phyloP scores from a whole-genome alignment of 2,329 filamentous ascomycete genomes.

The Ampelomyces quisqualis region DNA sequence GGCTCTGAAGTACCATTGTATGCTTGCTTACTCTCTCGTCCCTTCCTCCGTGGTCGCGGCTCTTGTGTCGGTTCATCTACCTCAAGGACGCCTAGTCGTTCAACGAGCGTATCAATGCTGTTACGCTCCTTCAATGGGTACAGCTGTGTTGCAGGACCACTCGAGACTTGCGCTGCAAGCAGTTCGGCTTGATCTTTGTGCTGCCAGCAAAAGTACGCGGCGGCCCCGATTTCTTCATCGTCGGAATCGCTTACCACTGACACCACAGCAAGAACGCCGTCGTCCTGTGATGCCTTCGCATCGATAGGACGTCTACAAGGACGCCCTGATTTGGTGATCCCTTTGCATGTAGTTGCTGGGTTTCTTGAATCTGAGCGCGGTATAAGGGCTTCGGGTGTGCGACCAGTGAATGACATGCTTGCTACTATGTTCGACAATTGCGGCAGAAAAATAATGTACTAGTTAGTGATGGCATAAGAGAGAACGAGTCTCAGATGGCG shows the following conservation, averaged over 20 bases:
- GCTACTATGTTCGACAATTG: not conserved
- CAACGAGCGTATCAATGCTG: constrained; percentile 85
- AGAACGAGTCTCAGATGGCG: not conserved
- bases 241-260: constrained; percentile 38
- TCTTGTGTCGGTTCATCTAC: constrained; percentile 51
- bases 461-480: not conserved
- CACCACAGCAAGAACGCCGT: constrained; percentile 45
- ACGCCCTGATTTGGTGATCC: constrained; percentile 77
- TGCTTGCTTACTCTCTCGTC: constrained; percentile 21
- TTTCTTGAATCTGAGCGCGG: constrained; percentile 82
- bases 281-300: constrained; percentile 45
- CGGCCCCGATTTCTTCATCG: constrained; percentile 58
- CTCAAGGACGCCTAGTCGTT: constrained; percentile 73
- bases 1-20: constrained; percentile 17
- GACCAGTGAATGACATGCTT: constrained; percentile 37
- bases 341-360: constrained; percentile 80
- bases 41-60: constrained; percentile 33
- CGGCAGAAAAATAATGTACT: too few relatives aligned
- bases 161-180: constrained; percentile 24
- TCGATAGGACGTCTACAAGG: constrained; percentile 76
- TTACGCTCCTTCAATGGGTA: constrained; percentile 65
- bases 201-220: constrained; percentile 84
- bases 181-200: constrained; percentile 80
- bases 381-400: constrained; percentile 77
- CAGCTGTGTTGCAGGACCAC: constrained; percentile 44